Conservation (phyloP, 768 basidiomycete genomes). For the Phanerodontia chrysosporium region DNA sequence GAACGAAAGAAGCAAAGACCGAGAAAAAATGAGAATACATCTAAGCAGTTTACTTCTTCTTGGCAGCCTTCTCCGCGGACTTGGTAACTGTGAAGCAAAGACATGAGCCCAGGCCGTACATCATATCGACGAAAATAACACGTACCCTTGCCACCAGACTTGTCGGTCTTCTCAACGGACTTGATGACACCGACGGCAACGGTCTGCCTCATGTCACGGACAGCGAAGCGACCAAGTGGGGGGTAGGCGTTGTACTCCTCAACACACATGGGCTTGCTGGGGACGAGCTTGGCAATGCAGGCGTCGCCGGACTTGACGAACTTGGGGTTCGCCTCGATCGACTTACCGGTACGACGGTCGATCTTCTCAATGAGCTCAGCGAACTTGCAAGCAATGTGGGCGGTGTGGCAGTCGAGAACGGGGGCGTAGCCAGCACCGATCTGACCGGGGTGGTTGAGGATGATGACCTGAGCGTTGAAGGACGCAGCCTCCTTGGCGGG, state of each 20-base stretch:
- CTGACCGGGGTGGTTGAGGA: constrained; percentile 99
- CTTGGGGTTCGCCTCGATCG: constrained; percentile 84
- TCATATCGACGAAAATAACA: constrained; percentile 7
- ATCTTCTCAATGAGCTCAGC: constrained; percentile 98
- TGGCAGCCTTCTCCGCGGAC: constrained; percentile 93
- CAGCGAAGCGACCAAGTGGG: constrained; percentile 98
- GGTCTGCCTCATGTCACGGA: constrained; percentile 99
- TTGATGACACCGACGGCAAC: constrained; percentile 99
- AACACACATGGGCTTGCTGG: constrained; percentile 94
- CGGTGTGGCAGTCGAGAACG: constrained; percentile 99
- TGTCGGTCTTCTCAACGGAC: constrained; percentile 93
- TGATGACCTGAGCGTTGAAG: constrained; percentile 99
- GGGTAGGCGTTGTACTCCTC: constrained; percentile 97
- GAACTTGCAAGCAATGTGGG: constrained; percentile 99
- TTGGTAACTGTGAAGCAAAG: constrained; percentile 62
- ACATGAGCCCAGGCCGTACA: constrained; percentile 4
- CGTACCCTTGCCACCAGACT: constrained; percentile 77
- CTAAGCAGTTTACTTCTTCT: constrained; percentile 81
- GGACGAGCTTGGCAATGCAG: constrained; percentile 95
- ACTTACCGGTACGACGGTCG: constrained; percentile 96
- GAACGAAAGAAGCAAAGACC: constrained; percentile 40
- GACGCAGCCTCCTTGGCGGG: constrained; percentile 99
- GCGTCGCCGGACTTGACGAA: constrained; percentile 99
- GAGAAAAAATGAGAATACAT: constrained; percentile 38
- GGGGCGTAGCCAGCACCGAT: constrained; percentile 99